Conservation (phyloP, 352 stramenopile genomes). For the Phytophthora hibernalis region DNA sequence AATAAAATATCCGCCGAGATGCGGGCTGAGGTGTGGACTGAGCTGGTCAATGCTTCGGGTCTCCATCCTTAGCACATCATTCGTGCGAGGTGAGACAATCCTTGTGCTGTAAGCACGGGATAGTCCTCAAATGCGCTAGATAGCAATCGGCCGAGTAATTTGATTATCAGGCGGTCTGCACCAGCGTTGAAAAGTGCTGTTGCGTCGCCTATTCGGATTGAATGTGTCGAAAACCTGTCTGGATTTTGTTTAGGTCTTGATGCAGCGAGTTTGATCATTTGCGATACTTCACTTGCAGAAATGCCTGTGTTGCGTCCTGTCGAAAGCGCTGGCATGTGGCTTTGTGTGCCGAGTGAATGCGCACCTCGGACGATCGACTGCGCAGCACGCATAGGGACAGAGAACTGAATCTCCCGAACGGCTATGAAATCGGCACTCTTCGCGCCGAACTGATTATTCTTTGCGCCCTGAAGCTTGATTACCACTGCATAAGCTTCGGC, state of each 20-base stretch:
- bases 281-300: neutral
- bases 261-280: neutral
- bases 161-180: neutral
- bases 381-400: neutral
- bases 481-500: neutral
- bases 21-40: neutral
- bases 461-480: neutral
- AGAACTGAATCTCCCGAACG: neutral
- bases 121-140: neutral
- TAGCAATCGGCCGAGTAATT: neutral
- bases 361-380: neutral
- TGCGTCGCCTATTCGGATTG: neutral
- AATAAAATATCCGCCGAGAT: neutral
- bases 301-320: neutral
- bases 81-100: neutral
- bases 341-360: neutral
- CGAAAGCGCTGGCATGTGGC: too few relatives aligned
- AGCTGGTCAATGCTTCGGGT: neutral
- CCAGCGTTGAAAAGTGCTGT: neutral
- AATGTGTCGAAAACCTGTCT: neutral
- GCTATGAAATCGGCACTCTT: neutral
- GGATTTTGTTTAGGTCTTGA: too few relatives aligned
- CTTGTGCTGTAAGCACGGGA: neutral
- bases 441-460: neutral
- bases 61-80: neutral